phyloP scores from a whole-genome alignment of 2,329 filamentous ascomycete species.

The Ophiocordyceps polyrhachis-furcata region DNA sequence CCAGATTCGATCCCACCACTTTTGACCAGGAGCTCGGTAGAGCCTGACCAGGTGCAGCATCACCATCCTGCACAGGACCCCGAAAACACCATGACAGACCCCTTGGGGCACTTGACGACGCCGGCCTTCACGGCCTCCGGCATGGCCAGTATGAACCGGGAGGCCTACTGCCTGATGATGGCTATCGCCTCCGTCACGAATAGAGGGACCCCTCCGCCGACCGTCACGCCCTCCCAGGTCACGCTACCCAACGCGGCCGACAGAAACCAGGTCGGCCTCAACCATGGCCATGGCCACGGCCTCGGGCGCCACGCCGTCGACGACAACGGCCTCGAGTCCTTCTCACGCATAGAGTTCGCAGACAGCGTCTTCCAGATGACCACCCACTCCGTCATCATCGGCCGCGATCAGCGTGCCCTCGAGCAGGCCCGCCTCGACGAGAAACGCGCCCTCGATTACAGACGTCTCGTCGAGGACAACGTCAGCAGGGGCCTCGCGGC shows the following conservation, averaged over 20 bases:
- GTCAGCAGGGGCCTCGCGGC: conserved; percentile 29
- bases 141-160: conserved; percentile 16
- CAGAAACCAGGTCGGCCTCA: conserved; percentile 11
- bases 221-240: conserved; percentile 26
- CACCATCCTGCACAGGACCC: conserved; percentile 1
- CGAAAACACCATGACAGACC: conserved; percentile 2
- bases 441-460: conserved; percentile 25
- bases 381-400: conserved; percentile 52
- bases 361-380: conserved; percentile 68
- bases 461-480: conserved; percentile 26
- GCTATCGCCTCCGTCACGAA: conserved; percentile 20
- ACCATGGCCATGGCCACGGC: conserved; percentile 11
- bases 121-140: conserved; percentile 15
- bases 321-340: conserved; percentile 31
- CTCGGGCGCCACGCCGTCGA: conserved; percentile 14
- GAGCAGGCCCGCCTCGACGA: conserved; percentile 34
- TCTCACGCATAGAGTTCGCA: conserved; percentile 46
- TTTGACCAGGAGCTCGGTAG: not conserved
- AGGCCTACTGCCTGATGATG: conserved; percentile 25
- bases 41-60: conserved; percentile 1
- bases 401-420: conserved; percentile 46
- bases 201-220: conserved; percentile 22
- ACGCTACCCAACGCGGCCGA: conserved; percentile 20
- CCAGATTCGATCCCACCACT: not conserved
- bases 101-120: conserved; percentile 13